These are phyloP conservation scores for Areca catechu DNA, from an alignment of 176 grass and related monocot species.

Conservation along the genomic window DNA sequence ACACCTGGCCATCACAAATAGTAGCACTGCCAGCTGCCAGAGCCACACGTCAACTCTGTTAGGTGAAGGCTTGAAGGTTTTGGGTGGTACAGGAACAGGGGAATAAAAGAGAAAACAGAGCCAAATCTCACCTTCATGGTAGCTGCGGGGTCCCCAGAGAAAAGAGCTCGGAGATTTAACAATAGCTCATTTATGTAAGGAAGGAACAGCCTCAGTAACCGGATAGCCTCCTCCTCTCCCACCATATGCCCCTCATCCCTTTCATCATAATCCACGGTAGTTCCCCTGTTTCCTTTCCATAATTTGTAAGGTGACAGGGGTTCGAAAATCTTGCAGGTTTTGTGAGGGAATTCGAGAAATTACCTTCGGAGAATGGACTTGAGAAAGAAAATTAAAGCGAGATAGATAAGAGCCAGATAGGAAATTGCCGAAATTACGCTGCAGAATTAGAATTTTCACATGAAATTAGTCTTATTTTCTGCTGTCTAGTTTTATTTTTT, in stretches of 20 bases:
- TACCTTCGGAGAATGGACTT: conserved; percentile 87
- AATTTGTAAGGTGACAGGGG: too few species aligned
- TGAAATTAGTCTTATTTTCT: too few species aligned
- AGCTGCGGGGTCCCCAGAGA: conserved; percentile 79
- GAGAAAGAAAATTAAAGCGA: conserved; percentile 60
- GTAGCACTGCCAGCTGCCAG: conserved; percentile 66
- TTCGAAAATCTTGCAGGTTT: too few species aligned
- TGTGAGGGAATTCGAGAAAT: neutral
- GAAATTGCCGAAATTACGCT: conserved; percentile 75
- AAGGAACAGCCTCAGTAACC: conserved; percentile 66
- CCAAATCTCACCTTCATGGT: conserved; percentile 67
- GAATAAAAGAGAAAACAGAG: neutral
- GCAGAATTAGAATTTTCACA: conserved; percentile 1
- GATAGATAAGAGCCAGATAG: conserved; percentile 75
- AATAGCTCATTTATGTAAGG: conserved; percentile 89
- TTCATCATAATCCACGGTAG: conserved; percentile 32
- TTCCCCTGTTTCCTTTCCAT: conserved; percentile 31
- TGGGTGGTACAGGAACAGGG: too few species aligned
- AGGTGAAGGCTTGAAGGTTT: neutral
- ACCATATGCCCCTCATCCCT: conserved; percentile 37
- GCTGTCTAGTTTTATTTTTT: too few species aligned
- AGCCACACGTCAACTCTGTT: conserved; percentile 30
- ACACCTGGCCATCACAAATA: conserved; percentile 90
- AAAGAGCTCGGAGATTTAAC: conserved; percentile 51
- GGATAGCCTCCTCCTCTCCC: conserved; percentile 91